Evolutionary conservation across 352 stramenopile genomes (phyloP).

Genomic region (Phytophthora brassicae): DNA sequence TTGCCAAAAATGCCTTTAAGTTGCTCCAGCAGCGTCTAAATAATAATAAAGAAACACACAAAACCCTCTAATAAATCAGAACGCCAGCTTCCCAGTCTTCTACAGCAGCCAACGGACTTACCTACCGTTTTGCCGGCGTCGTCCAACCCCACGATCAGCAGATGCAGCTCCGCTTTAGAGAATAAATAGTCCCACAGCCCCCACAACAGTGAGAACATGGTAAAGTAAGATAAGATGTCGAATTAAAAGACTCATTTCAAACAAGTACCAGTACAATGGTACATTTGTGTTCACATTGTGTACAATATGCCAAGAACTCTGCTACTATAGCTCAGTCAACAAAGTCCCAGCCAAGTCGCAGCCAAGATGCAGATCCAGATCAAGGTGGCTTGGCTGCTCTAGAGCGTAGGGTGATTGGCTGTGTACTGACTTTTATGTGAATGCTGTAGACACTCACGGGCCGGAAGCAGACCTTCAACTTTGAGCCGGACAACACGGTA

Average conservation of each 20-base stretch:
- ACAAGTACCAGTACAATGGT: not conserved
- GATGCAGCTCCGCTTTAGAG: slow-evolving; percentile 86
- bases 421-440: not conserved
- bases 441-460: slow-evolving; percentile 75
- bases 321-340: too few species aligned
- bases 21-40: slow-evolving; percentile 87
- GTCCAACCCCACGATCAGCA: slow-evolving; percentile 92
- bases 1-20: slow-evolving; percentile 91
- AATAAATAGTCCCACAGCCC: slow-evolving; percentile 86
- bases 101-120: slow-evolving; percentile 26
- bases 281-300: too few species aligned
- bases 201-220: slow-evolving; percentile 86
- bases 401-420: not conserved
- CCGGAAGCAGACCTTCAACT: slow-evolving; percentile 90
- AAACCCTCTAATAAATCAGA: not conserved
- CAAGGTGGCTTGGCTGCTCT: slow-evolving; percentile 46
- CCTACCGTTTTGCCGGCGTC: slow-evolving; percentile 92
- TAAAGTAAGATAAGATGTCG: not conserved
- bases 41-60: not conserved
- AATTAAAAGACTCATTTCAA: not conserved
- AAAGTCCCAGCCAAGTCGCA: not conserved
- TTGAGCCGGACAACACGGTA: slow-evolving; percentile 87
- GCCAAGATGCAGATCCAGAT: slow-evolving; percentile 82
- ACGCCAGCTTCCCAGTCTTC: not conserved
- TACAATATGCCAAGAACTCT: too few species aligned